Percentiles rank a stretch among this genome's conserved stretches.
Conservation (phyloP, 768 basidiomycete genomes). For the Lactarius hengduanensis region DNA sequence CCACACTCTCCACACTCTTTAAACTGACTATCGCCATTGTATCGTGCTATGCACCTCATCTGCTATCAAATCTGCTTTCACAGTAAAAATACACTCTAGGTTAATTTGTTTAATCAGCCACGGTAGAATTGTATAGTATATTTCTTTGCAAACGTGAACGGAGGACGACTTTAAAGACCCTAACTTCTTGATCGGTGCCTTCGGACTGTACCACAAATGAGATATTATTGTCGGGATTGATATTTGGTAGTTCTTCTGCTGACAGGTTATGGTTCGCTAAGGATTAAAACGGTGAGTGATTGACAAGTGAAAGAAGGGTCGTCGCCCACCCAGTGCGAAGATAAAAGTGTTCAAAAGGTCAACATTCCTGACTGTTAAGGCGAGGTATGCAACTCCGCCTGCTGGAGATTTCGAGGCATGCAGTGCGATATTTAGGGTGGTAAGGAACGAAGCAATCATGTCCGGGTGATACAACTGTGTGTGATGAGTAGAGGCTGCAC, state of each 20-base stretch:
- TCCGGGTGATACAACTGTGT: constrained; percentile 23
- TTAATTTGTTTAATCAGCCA: constrained; percentile 1
- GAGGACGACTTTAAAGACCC: constrained; percentile 11
- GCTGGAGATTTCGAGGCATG: constrained; percentile 6
- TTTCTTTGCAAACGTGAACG: neutral
- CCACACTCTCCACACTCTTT: neutral
- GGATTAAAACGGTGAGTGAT: neutral
- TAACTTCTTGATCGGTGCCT: constrained; percentile 19
- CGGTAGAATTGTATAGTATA: neutral
- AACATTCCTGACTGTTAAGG: constrained; percentile 25
- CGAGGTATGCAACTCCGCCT: constrained; percentile 22
- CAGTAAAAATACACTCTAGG: neutral
- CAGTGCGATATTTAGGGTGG: constrained; percentile 24
- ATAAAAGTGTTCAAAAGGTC: constrained; percentile 23
- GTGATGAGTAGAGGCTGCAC: neutral
- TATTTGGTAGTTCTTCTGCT: constrained; percentile 15
- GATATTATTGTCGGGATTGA: neutral
- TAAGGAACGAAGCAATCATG: constrained; percentile 24
- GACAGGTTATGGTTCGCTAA: constrained; percentile 19
- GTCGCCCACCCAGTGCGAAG: constrained; percentile 15
- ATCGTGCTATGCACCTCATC: neutral
- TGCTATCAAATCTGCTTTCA: neutral
- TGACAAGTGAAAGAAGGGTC: neutral
- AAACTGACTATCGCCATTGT: neutral
- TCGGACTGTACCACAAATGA: constrained; percentile 23